Conservation (phyloP, 2,329 filamentous ascomycete genomes). For the Arthrobotrys sinensis region DNA sequence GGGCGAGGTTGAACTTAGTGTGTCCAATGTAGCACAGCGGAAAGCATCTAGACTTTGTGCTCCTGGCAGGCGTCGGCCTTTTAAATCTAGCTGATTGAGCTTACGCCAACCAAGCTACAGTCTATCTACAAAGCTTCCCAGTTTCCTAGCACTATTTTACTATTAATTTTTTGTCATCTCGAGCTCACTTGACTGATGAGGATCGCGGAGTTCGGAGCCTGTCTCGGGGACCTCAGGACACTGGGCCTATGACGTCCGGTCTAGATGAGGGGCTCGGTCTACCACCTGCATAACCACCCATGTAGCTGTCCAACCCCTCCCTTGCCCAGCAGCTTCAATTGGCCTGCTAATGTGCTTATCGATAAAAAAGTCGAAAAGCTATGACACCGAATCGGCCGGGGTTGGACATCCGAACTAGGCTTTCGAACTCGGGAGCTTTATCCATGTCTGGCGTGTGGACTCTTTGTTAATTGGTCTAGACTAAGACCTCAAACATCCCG, state of each 20-base stretch:
- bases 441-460: slow-evolving; percentile 20
- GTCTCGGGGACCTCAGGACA: slow-evolving; percentile 35
- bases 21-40: background rate
- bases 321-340: slow-evolving; percentile 14
- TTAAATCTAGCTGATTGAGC: slow-evolving; percentile 1
- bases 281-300: slow-evolving; percentile 36
- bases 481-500: slow-evolving; percentile 23
- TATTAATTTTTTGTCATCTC: background rate
- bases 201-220: slow-evolving; percentile 43
- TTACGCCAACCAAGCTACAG: background rate
- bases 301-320: slow-evolving; percentile 35
- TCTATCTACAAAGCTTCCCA: background rate
- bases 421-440: slow-evolving; percentile 22
- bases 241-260: slow-evolving; percentile 45
- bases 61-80: background rate
- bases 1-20: slow-evolving; percentile 13
- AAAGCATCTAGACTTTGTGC: background rate
- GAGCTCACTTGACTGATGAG: slow-evolving; percentile 26
- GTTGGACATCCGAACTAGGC: slow-evolving; percentile 17
- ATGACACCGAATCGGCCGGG: slow-evolving; percentile 35
- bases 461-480: slow-evolving; percentile 15
- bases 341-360: slow-evolving; percentile 25
- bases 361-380: slow-evolving; percentile 25
- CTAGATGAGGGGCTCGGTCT: slow-evolving; percentile 42
- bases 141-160: background rate